A percentile compares a stretch with the other conserved stretches of the same genome.
Conservation (phyloP, 208 protist genomes). For the Acanthamoeba divionensis region DNA sequence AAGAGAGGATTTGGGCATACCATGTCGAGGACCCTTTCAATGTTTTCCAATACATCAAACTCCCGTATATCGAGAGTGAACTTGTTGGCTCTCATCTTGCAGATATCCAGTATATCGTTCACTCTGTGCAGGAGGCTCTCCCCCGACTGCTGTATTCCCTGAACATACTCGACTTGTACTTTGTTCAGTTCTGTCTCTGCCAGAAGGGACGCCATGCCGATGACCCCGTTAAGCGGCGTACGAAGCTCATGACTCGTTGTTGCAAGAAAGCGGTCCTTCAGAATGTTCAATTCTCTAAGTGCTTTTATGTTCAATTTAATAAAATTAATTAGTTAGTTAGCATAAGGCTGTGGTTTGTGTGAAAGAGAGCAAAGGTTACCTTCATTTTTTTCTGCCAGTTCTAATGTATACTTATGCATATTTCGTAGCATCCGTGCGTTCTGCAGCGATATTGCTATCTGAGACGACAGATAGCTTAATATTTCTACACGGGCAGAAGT, state of each 20-base stretch:
- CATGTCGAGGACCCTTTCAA: too few relatives aligned
- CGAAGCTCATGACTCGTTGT: constrained; percentile 62
- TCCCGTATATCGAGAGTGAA: too few relatives aligned
- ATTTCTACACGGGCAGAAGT: background rate
- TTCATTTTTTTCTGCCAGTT: background rate
- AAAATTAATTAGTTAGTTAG: background rate
- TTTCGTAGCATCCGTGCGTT: background rate
- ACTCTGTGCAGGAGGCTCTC: background rate
- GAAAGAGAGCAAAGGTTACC: background rate
- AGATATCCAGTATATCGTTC: constrained; percentile 42
- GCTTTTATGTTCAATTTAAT: too few relatives aligned
- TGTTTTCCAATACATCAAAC: too few relatives aligned
- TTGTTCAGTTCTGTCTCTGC: constrained; percentile 36
- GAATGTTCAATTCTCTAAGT: background rate
- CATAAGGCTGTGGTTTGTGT: background rate
- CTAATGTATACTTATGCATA: background rate
- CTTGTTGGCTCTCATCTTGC: constrained; percentile 39
- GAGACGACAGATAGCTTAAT: background rate
- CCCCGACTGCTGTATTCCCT: background rate
- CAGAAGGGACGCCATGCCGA: constrained; percentile 61
- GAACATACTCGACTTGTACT: background rate
- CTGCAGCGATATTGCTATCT: background rate
- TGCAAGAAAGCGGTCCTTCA: constrained; percentile 38
- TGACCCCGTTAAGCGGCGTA: constrained; percentile 68
- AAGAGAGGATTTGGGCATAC: too few relatives aligned